Evolutionary conservation across 2,329 filamentous ascomycete genomes (phyloP).

Genomic region (Leptographium galeiforme): DNA sequence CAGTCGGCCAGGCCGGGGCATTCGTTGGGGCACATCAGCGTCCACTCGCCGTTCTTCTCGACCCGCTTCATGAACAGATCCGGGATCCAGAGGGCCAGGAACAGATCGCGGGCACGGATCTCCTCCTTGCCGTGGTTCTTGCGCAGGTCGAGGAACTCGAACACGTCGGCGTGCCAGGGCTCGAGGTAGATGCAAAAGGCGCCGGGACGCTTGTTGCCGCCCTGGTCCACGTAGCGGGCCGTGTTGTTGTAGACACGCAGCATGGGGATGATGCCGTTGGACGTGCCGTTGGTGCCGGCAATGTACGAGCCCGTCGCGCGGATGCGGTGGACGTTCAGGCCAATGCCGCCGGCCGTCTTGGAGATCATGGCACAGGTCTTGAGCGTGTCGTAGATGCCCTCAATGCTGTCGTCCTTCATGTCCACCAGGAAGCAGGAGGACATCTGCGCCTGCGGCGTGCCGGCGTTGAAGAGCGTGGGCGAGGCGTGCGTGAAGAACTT

Average conservation of each 20-base stretch:
- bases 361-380: constrained; percentile 99
- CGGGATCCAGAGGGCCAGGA: constrained; percentile 96
- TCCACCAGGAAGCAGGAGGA: constrained; percentile 98
- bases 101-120: constrained; percentile 88
- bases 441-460: constrained; percentile 85
- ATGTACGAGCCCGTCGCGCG: constrained; percentile 97
- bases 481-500: constrained; percentile 98
- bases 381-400: constrained; percentile 96
- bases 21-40: constrained; percentile 95
- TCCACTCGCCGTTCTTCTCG: constrained; percentile 93
- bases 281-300: constrained; percentile 93
- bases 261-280: constrained; percentile 96
- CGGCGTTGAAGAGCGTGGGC: constrained; percentile 94
- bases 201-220: constrained; percentile 97
- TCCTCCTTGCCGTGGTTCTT: constrained; percentile 99
- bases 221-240: constrained; percentile 94
- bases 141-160: constrained; percentile 90
- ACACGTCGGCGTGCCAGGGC: constrained; percentile 97
- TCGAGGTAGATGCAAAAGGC: constrained; percentile 98
- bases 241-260: constrained; percentile 99
- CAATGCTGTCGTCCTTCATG: constrained; percentile 99
- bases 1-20: constrained; percentile 89
- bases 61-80: constrained; percentile 99
- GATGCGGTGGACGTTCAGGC: constrained; percentile 91
- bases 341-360: constrained; percentile 97